Evolutionary conservation across 2,329 filamentous ascomycete species (phyloP).

Genomic region (Paecilomyces variotii): DNA sequence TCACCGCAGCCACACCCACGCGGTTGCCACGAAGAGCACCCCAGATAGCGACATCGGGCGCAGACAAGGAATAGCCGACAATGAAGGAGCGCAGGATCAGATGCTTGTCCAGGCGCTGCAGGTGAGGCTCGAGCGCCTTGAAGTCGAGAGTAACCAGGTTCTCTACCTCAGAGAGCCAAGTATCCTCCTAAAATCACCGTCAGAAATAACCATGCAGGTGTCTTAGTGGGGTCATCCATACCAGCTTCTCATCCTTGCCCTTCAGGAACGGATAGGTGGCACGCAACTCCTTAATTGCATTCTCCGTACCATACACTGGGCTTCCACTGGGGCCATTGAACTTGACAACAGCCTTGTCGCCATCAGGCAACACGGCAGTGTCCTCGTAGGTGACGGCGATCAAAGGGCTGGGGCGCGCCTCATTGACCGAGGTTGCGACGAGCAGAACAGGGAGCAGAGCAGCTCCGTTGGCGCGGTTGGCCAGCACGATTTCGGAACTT

Average conservation of each 20-base stretch:
- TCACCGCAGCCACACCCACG: constrained; percentile 71
- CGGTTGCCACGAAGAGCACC: constrained; percentile 74
- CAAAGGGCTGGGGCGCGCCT: constrained; percentile 24
- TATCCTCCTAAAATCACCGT: constrained; percentile 29
- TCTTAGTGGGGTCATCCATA: constrained; percentile 18
- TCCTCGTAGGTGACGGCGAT: constrained; percentile 34
- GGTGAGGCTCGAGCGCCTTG: constrained; percentile 67
- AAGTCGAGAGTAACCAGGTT: constrained; percentile 59
- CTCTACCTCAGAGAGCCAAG: constrained; percentile 50
- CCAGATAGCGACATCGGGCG: constrained; percentile 77
- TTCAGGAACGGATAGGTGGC: constrained; percentile 27
- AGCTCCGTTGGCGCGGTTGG: constrained; percentile 34
- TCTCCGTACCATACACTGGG: constrained; percentile 22
- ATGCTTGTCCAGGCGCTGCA: constrained; percentile 76
- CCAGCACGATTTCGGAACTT: constrained; percentile 26
- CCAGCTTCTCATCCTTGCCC: constrained; percentile 28
- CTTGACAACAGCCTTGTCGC: constrained; percentile 27
- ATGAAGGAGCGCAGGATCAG: constrained; percentile 81
- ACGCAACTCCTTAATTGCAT: constrained; percentile 26
- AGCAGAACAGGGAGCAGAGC: constrained; percentile 33
- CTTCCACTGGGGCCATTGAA: constrained; percentile 20
- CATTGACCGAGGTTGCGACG: constrained; percentile 33
- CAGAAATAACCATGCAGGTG: neutral
- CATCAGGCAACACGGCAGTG: constrained; percentile 22
- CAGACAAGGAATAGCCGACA: constrained; percentile 67